phyloP scores from a whole-genome alignment of 1,284 basidiomycete species.

The Sanghuangporus sanghuang region DNA sequence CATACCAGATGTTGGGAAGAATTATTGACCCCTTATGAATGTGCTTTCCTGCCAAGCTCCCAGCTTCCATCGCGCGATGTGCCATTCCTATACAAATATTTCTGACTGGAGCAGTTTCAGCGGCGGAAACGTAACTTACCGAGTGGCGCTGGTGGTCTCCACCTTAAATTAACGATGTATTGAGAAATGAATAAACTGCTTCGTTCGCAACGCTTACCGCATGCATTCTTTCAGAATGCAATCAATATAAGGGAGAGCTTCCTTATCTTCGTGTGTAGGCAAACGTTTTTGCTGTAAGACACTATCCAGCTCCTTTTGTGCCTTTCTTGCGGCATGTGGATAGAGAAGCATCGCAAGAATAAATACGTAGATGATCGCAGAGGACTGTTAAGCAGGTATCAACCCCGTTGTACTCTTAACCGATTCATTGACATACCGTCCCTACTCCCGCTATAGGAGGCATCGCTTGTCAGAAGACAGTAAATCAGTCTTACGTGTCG shows the following conservation, averaged over 20 bases:
- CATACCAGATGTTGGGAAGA: conserved; percentile 13
- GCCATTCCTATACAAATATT: not conserved
- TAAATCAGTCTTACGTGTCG: not conserved
- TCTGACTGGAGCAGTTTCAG: not conserved
- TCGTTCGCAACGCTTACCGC: not conserved
- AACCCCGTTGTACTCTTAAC: not conserved
- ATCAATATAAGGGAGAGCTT: conserved; percentile 5
- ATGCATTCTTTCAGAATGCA: conserved; percentile 12
- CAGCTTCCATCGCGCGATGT: conserved; percentile 10
- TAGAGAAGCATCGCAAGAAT: conserved; percentile 19
- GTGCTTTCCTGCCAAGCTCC: not conserved
- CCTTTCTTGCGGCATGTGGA: conserved; percentile 10
- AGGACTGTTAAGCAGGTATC: not conserved
- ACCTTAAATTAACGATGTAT: not conserved
- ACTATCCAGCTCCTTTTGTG: conserved; percentile 15
- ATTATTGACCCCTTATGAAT: conserved; percentile 12
- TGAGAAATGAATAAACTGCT: not conserved
- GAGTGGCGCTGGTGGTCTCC: conserved; percentile 7
- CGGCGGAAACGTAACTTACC: not conserved
- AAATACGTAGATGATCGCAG: conserved; percentile 7
- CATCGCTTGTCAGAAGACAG: not conserved
- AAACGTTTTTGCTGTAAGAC: conserved; percentile 16
- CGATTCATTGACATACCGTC: not conserved
- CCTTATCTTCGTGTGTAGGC: conserved; percentile 21
- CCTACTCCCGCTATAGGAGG: not conserved